These are phyloP conservation scores for Tetraselmis striata DNA, from an alignment of 139 green algal genomes.

Conservation along the genomic window DNA sequence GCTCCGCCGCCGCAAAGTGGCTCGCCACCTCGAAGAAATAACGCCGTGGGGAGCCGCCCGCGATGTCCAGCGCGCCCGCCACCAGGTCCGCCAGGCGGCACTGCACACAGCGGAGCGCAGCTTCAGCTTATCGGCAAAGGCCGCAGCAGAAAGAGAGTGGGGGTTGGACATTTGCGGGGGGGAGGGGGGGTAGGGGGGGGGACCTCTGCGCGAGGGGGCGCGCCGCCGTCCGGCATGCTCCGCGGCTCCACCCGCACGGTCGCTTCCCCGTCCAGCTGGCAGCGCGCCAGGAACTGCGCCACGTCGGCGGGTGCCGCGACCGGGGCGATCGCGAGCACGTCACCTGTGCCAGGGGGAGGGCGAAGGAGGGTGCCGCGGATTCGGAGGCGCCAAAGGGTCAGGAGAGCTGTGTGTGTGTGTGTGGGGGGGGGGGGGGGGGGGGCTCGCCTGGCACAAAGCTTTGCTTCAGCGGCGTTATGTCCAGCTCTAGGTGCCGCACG, in stretches of 20 bases:
- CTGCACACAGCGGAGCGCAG: conserved; percentile 12
- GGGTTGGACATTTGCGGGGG: too few species aligned
- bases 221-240: not conserved
- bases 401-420: too few species aligned
- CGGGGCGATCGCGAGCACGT: conserved; percentile 71
- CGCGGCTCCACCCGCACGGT: conserved; percentile 39
- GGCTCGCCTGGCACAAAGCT: not conserved
- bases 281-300: conserved; percentile 33
- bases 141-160: too few species aligned
- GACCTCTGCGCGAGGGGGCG: not conserved
- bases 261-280: conserved; percentile 36
- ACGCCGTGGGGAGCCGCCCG: conserved; percentile 62
- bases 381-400: too few species aligned
- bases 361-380: too few species aligned
- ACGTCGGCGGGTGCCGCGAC: conserved; percentile 24
- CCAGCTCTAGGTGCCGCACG: conserved; percentile 69
- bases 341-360: too few species aligned
- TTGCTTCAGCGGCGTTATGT: conserved; percentile 1
- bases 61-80: conserved; percentile 71
- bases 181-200: too few species aligned
- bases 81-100: conserved; percentile 40
- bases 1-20: conserved; percentile 36
- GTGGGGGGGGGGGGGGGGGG: too few species aligned
- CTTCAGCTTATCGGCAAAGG: too few species aligned
- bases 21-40: conserved; percentile 84